Percentiles rank a stretch among this genome's conserved stretches.
These are phyloP conservation scores for Gamarada debralockiae DNA, from an alignment of 495 filamentous ascomycete genomes.

Conservation along the genomic window DNA sequence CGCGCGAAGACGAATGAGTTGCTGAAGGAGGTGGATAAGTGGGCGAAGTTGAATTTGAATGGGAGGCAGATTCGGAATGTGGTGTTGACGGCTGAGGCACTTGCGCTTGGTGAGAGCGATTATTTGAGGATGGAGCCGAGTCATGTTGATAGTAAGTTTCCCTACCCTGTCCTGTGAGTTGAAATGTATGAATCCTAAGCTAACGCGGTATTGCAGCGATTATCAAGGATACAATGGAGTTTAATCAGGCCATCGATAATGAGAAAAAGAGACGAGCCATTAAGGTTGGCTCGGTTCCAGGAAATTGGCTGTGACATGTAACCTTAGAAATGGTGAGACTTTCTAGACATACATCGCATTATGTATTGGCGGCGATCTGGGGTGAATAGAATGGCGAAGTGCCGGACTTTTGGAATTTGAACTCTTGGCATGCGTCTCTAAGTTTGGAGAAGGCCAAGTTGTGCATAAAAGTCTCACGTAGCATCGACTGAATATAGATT, in stretches of 20 bases:
- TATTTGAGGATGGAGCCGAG: slow-evolving; percentile 1
- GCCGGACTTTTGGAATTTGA: too few species aligned
- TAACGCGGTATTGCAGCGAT: not conserved
- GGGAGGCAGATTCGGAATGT: not conserved
- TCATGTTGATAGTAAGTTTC: slow-evolving; percentile 6
- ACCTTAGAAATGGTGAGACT: too few species aligned
- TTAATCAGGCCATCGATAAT: slow-evolving; percentile 3
- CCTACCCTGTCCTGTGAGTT: not conserved
- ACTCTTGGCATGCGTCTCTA: too few species aligned
- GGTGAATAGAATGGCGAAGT: too few species aligned
- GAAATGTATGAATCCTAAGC: not conserved
- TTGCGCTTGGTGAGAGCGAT: slow-evolving; percentile 23
- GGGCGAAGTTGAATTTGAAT: not conserved
- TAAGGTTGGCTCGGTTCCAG: not conserved
- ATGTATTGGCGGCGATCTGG: too few species aligned
- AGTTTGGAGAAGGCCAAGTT: too few species aligned
- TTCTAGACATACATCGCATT: too few species aligned
- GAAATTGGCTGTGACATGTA: slow-evolving; percentile 3
- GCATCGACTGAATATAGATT: too few species aligned
- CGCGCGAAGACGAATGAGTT: not conserved
- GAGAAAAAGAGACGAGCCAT: not conserved
- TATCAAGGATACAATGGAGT: not conserved
- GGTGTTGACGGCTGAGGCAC: not conserved
- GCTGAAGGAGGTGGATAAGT: not conserved
- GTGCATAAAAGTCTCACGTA: too few species aligned